Evolutionary conservation across 73 alveolate species (phyloP).

Genomic region (Paramecium tetraurelia): DNA sequence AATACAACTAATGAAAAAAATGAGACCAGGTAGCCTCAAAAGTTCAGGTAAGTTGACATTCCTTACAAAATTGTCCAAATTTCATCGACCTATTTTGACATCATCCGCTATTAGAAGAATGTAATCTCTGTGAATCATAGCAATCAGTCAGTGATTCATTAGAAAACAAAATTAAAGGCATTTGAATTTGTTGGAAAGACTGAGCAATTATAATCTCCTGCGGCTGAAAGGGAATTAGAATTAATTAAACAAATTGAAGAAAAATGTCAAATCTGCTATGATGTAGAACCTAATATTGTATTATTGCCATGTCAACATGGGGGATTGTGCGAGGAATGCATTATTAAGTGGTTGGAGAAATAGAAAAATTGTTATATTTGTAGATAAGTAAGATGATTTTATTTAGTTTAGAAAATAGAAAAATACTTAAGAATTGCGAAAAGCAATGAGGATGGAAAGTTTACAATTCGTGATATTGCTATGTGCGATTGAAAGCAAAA

Average conservation of each 20-base stretch:
- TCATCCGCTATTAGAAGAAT: neutral
- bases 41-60: neutral
- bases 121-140: neutral
- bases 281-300: neutral
- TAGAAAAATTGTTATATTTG: neutral
- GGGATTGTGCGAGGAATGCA: constrained; percentile 10
- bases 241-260: neutral
- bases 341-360: neutral
- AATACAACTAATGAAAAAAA: neutral
- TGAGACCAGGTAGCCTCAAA: neutral
- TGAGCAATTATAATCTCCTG: neutral
- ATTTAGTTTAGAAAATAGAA: neutral
- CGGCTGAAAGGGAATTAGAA: neutral
- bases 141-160: neutral
- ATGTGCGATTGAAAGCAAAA: neutral
- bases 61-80: neutral
- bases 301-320: constrained; percentile 34
- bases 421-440: neutral
- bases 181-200: constrained; percentile 35
- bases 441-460: neutral
- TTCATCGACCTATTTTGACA: constrained; percentile 6
- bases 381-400: neutral
- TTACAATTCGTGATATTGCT: neutral
- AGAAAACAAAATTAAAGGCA: constrained; percentile 5
- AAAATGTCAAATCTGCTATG: neutral